A percentile compares a stretch with the other conserved stretches of the same genome.
phyloP scores from a whole-genome alignment of 2,329 filamentous ascomycete species.

The Trichoderma citrinoviride region DNA sequence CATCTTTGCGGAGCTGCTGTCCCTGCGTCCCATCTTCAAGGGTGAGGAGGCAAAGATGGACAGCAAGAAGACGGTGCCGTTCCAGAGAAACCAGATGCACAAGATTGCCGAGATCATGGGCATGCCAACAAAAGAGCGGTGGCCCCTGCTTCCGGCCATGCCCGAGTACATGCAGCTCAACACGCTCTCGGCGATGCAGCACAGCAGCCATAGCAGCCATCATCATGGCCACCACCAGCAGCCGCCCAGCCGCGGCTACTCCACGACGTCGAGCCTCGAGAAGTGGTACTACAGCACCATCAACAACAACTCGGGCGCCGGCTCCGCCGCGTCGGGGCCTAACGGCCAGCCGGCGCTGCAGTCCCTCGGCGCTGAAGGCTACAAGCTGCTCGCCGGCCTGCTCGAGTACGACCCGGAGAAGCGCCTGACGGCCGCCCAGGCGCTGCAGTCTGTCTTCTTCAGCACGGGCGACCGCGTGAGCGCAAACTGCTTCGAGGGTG shows the following conservation, averaged over 20 bases:
- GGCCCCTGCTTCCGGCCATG: constrained; percentile 82
- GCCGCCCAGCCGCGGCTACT: constrained; percentile 31
- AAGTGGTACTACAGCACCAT: constrained; percentile 76
- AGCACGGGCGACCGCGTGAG: constrained; percentile 68
- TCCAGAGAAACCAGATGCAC: constrained; percentile 97
- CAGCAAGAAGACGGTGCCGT: constrained; percentile 93
- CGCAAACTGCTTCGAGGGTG: constrained; percentile 85
- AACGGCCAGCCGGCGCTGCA: constrained; percentile 43
- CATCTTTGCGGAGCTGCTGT: constrained; percentile 93
- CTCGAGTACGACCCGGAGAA: constrained; percentile 92
- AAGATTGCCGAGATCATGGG: constrained; percentile 98
- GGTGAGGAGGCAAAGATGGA: constrained; percentile 99
- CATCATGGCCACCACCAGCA: constrained; percentile 49
- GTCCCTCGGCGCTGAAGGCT: constrained; percentile 71
- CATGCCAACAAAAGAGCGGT: constrained; percentile 80
- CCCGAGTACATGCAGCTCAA: constrained; percentile 76
- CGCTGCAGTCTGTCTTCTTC: constrained; percentile 90
- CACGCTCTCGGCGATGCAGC: constrained; percentile 49
- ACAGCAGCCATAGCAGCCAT: constrained; percentile 42
- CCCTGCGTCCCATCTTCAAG: constrained; percentile 92
- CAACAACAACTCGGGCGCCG: constrained; percentile 48
- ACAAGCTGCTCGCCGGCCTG: constrained; percentile 75
- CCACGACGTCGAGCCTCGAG: constrained; percentile 58
- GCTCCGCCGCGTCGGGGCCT: constrained; percentile 13
- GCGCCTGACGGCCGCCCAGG: constrained; percentile 81